Percentiles rank a stretch among this genome's conserved stretches.
phyloP scores from a whole-genome alignment of 768 basidiomycete species.

The Pleurotus citrinopileatus region DNA sequence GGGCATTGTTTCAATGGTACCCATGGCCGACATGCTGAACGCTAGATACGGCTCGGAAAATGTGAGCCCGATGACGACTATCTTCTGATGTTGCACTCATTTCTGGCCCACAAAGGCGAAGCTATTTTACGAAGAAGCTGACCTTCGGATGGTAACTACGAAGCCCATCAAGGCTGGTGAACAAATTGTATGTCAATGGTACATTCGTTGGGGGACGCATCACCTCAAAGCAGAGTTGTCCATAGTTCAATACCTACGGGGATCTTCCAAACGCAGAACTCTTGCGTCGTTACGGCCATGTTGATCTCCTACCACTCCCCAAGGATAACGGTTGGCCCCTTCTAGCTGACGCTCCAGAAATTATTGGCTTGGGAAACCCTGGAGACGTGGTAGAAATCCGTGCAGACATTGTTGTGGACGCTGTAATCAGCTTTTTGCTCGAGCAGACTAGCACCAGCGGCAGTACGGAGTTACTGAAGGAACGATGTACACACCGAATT shows the following conservation, averaged over 20 bases:
- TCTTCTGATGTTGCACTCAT: constrained; percentile 6
- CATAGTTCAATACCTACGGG: constrained; percentile 93
- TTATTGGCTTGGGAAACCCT: constrained; percentile 57
- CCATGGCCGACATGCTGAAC: constrained; percentile 95
- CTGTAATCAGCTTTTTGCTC: constrained; percentile 19
- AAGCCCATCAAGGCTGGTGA: constrained; percentile 70
- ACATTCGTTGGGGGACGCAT: constrained; percentile 4
- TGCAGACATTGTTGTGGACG: constrained; percentile 63
- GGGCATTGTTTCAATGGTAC: constrained; percentile 84
- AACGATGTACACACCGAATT: constrained; percentile 52
- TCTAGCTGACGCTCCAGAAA: background rate
- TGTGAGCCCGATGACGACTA: constrained; percentile 40
- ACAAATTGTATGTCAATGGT: constrained; percentile 71
- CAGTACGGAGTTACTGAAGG: constrained; percentile 13
- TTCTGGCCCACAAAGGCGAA: constrained; percentile 55
- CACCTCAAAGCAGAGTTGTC: background rate
- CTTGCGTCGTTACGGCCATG: constrained; percentile 91
- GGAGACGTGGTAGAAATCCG: constrained; percentile 76
- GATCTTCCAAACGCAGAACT: constrained; percentile 92
- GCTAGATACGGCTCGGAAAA: constrained; percentile 85
- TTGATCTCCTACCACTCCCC: constrained; percentile 67
- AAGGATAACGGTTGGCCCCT: constrained; percentile 21
- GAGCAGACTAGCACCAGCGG: constrained; percentile 3
- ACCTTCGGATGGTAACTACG: constrained; percentile 80
- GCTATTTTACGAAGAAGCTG: constrained; percentile 73